Base-by-base conservation (phyloP, 2,329 filamentous ascomycete genomes). In the Monosporascus cannonballus region DNA sequence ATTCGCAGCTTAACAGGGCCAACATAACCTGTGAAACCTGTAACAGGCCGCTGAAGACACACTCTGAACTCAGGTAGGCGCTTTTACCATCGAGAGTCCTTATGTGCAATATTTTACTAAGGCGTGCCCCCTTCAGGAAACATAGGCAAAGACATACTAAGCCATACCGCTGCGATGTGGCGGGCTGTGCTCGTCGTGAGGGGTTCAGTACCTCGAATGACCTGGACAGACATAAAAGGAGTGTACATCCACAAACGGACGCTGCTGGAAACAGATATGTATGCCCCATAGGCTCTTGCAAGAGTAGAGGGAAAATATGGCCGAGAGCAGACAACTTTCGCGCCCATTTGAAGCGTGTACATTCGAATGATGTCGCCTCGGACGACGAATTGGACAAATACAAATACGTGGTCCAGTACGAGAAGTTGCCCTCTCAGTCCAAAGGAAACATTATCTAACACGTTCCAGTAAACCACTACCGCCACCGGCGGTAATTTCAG, bases 321-420 rank as follows among this genome's bases (percentile, higher is more conserved):
- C 86, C 87, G 1, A 81, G 92, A 22, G 75, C 85, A 49, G 92
- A 96, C 68, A 96, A 96, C 64, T 96, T 96, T 67, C 85, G 85
- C 55, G 83, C 86, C 37, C 92, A 96, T 65, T 76, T 96, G 46
- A 75, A 73, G 48, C 80, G 86, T 11, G 83, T 89, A 61, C 91
- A 96, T 66, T 56, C 58, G 0, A 66, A 68, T 3, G 27, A 64
- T 1, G 65, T 76, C 9, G 52, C 54, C 3, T 54, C 65, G 3
- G 73, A 75, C 2, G 68, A 71, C 18, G 70, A 75, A 34, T 56
- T 80, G 4, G 64, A 66, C 20, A 41, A 59, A 14, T 79, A 66
- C 20, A 41, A 59, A 14, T 79, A 60, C 48, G 48, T 62, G 15
- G 17, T 56, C 62, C 50, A 61, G 57, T 70, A 72, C 56, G 54